A percentile compares a stretch with the other conserved stretches of the same genome.
Evolutionary conservation across 495 filamentous ascomycete species (phyloP).

Genomic region (Paragyromitra xinjiangensis): DNA sequence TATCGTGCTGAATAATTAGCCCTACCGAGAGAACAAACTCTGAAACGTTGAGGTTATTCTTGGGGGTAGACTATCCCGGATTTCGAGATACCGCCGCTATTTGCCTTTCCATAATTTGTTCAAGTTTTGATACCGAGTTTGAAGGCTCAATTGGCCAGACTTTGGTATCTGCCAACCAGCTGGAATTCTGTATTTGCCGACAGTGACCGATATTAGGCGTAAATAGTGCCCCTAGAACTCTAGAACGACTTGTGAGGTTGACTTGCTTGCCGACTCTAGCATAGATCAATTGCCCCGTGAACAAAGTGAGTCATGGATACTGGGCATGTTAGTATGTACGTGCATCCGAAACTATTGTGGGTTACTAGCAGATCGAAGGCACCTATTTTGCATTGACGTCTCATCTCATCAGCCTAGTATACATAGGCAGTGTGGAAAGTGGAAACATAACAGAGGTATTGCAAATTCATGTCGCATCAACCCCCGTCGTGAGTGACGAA

Average conservation of each 20-base stretch:
- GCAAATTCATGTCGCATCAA: conserved; percentile 9
- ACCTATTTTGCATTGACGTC: conserved; percentile 1
- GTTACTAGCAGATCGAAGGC: conserved; percentile 21
- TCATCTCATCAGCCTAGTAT: conserved; percentile 4
- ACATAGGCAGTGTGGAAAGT: neutral
- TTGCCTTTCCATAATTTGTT: neutral
- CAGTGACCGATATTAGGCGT: neutral
- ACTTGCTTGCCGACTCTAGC: conserved; percentile 1
- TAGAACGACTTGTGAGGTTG: conserved; percentile 21
- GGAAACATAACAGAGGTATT: conserved; percentile 11
- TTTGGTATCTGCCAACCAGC: neutral
- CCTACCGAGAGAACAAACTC: neutral
- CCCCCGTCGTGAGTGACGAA: conserved; percentile 15
- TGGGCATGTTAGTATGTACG: conserved; percentile 3
- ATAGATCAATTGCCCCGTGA: conserved; percentile 14
- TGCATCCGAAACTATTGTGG: conserved; percentile 4
- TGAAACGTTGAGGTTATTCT: neutral
- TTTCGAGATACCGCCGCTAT: neutral
- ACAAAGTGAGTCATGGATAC: conserved; percentile 37
- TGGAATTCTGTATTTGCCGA: conserved; percentile 7
- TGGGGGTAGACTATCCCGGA: neutral
- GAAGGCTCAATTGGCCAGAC: conserved; percentile 10
- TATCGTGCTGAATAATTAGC: neutral
- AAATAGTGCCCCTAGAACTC: conserved; percentile 11
- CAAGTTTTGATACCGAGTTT: conserved; percentile 1